Base-by-base conservation (phyloP, 148 eudicot genomes). In the Talinum fruticosum region DNA sequence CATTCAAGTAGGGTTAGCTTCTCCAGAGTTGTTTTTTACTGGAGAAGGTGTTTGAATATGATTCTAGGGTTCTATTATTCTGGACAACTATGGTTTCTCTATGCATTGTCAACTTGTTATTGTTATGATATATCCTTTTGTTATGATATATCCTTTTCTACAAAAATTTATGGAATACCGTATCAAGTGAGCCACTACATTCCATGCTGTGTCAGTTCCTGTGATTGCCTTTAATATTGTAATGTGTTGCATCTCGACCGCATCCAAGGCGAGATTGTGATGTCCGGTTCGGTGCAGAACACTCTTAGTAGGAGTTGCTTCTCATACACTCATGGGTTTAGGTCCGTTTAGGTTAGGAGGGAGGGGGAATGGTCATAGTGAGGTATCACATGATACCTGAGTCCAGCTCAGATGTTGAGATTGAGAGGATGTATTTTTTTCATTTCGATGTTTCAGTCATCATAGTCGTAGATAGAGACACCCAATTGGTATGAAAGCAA, bases 1-100 rank as follows among this genome's bases (percentile, higher is more conserved):
- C 78, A 76, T 51, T 72, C 70, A 74, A 80, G 65, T 61, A 70
- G 77, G 78, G 71, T 37, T 80, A 76, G 26, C 83, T 80, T 84
- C 87, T 88, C 87, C 80, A 30, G 37, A 74, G 69, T 78, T 69
- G 88, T 84, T 84, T 84, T 82, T 77, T 19, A 59, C 29, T 30
- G 82, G 87, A 80, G 81, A 72, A 78, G 78, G 67, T 81, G 90
- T 59, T 81, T 84, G 70, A 54, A 47, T 79, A 82, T 76, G 80
- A 83, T 76, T 76, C 38, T 71, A 53, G 83, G 57, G 33, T 59
- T 73, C 70, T 72, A 51, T 79, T 53, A 66, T 76, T 79, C 69
- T 72, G 82, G 77, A 73, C 85, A 71, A 76, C 76, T 65, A 65
- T 72, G 82, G 78, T 79, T 79, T 66, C 44, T 76, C 78, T 72